Percentiles rank a stretch among this genome's conserved stretches.
Conservation (phyloP, 257 asterid species). For the Lantana camara region DNA sequence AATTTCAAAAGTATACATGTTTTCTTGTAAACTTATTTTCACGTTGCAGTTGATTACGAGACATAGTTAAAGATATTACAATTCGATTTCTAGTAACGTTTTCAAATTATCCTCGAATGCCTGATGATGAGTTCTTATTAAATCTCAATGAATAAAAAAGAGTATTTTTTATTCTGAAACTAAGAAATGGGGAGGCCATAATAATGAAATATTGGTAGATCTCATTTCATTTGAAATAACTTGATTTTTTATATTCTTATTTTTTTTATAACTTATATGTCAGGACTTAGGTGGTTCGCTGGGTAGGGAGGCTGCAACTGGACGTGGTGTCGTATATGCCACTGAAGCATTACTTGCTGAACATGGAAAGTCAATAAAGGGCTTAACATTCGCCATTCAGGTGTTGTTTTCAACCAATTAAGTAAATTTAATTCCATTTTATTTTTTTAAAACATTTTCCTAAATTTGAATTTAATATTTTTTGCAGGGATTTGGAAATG, state of each 20-base stretch:
- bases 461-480: conserved; percentile 9
- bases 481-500: conserved; percentile 87
- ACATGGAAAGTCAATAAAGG: conserved; percentile 78
- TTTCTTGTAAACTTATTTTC: too few relatives aligned
- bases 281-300: conserved; percentile 95
- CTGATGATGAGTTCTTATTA: too few relatives aligned
- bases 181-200: too few relatives aligned
- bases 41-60: too few relatives aligned
- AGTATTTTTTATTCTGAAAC: too few relatives aligned
- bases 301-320: conserved; percentile 96
- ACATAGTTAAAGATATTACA: too few relatives aligned
- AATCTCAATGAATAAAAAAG: too few relatives aligned
- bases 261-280: conserved; percentile 28
- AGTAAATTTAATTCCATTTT: background rate
- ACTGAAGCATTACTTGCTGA: conserved; percentile 86
- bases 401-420: conserved; percentile 33
- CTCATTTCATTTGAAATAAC: too few relatives aligned
- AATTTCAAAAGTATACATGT: too few relatives aligned
- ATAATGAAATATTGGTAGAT: too few relatives aligned
- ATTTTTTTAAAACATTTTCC: background rate
- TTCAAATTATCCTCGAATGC: too few relatives aligned
- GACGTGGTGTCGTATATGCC: conserved; percentile 89
- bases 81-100: too few relatives aligned
- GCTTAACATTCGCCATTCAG: conserved; percentile 75
- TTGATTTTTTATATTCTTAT: conserved; percentile 4